Base-by-base conservation (phyloP, 2,329 filamentous ascomycete species). In the Fusarium sp. region DNA sequence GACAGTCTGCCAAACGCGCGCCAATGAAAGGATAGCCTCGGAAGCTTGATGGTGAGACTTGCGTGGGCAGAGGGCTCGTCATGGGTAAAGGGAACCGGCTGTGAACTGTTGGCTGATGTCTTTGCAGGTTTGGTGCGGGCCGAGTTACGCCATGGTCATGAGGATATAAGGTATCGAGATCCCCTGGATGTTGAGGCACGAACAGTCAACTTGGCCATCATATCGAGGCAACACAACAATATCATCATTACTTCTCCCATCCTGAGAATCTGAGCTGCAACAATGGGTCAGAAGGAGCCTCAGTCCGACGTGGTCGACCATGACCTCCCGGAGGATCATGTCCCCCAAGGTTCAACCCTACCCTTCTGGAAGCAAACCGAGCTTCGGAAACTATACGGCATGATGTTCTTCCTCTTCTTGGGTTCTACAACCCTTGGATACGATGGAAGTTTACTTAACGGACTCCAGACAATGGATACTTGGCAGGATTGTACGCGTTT, bases 341-440 rank as follows among this genome's bases (percentile, higher is more conserved):
- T 27, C 16, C 76, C 76, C 2, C 54, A 69, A 8, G 69, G 76
- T 18, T 75, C 73, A 29, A 20, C 65, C 0, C 22, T 78, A 1
- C 73, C 76, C 1, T 76, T 77, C 56, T 78, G 76, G 76, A 75
- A 77, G 57, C 76, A 78, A 39, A 69, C 73, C 0, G 73, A 78
- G 14, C 54, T 78, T 5, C 58, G 76, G 4, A 78, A 78, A 56
- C 22, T 78, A 2, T 78, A 78, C 39, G 39, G 64, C 6, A 77
- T 78, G 60, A 78, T 78, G 76, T 22, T 70, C 0, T 78, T 78
- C 20, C 67, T 78, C 6, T 78, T 78, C 39, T 45, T 78, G 52
- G 76, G 76, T 1, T 78, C 76, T 11, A 78, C 76, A 5, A 78
- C 76, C 0, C 71, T 77, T 0, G 76, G 76, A 0, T 78, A 77